These are phyloP conservation scores for Metschnikowia colocasiae DNA, from an alignment of 805 yeast genomes.

Conservation along the genomic window DNA sequence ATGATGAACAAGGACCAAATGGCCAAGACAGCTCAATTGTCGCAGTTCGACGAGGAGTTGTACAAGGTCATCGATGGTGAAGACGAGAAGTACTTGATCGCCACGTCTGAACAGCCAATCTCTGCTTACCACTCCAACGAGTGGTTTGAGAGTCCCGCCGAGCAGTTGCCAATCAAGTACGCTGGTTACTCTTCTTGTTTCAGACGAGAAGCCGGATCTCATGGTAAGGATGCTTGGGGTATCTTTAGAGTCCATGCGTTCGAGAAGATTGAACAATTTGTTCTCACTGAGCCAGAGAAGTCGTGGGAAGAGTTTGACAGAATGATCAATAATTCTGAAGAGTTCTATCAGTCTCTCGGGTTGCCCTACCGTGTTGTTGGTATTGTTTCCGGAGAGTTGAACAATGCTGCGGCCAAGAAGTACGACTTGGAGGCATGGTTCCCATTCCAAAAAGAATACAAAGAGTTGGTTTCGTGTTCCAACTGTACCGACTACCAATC, in stretches of 20 bases:
- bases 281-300: constrained; percentile 93
- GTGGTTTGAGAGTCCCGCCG: constrained; percentile 97
- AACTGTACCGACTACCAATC: constrained; percentile 99
- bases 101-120: constrained; percentile 98
- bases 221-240: constrained; percentile 99
- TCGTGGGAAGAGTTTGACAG: constrained; percentile 97
- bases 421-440: constrained; percentile 99
- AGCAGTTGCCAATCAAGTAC: constrained; percentile 93
- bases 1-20: constrained; percentile 99
- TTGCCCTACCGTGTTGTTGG: constrained; percentile 97
- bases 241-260: constrained; percentile 98
- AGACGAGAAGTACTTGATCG: constrained; percentile 95
- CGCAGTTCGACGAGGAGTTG: constrained; percentile 96
- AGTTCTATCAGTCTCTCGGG: constrained; percentile 85
- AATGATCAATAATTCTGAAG: constrained; percentile 90
- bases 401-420: constrained; percentile 98
- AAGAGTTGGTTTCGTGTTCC: constrained; percentile 96
- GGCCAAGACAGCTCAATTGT: constrained; percentile 98
- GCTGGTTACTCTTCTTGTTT: constrained; percentile 99
- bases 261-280: constrained; percentile 97
- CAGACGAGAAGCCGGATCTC: constrained; percentile 99
- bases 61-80: constrained; percentile 96
- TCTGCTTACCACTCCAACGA: constrained; percentile 96
- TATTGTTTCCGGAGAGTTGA: constrained; percentile 96
- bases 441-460: constrained; percentile 98